phyloP scores from a whole-genome alignment of 23 red algal species.

The Gracilaria vermiculophylla region DNA sequence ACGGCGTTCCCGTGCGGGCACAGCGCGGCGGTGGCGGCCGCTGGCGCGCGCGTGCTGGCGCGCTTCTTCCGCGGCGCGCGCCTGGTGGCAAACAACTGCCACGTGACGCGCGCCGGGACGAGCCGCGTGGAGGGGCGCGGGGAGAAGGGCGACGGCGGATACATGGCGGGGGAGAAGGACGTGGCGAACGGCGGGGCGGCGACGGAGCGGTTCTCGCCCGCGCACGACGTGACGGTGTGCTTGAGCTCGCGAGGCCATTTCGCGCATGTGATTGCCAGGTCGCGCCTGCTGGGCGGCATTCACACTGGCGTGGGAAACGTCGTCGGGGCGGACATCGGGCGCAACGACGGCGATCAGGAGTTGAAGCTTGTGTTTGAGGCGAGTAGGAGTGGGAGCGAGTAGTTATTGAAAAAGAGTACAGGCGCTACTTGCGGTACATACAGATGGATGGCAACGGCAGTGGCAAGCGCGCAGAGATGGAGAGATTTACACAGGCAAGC shows the following conservation, averaged over 20 bases:
- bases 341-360: neutral
- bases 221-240: conserved; percentile 32
- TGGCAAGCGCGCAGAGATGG: too few species aligned
- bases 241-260: conserved; percentile 10
- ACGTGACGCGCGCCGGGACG: conserved; percentile 1
- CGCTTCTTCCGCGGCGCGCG: conserved; percentile 32
- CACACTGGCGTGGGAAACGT: conserved; percentile 40
- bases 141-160: conserved; percentile 10
- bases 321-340: neutral
- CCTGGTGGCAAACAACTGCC: conserved; percentile 27
- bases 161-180: conserved; percentile 27
- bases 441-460: too few species aligned
- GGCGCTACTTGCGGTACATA: too few species aligned
- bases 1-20: conserved; percentile 35
- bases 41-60: conserved; percentile 21
- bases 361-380: neutral
- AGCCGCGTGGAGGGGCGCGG: conserved; percentile 15
- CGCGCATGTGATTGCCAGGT: conserved; percentile 18
- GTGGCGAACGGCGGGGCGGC: conserved; percentile 24
- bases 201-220: conserved; percentile 30
- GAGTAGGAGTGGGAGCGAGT: too few species aligned
- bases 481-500: too few species aligned
- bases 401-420: too few species aligned
- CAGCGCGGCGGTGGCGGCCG: conserved; percentile 34
- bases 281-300: conserved; percentile 43